A percentile compares a stretch with the other conserved stretches of the same genome.
Evolutionary conservation across 257 asterid species (phyloP).

Genomic region (Petunia axillaris): DNA sequence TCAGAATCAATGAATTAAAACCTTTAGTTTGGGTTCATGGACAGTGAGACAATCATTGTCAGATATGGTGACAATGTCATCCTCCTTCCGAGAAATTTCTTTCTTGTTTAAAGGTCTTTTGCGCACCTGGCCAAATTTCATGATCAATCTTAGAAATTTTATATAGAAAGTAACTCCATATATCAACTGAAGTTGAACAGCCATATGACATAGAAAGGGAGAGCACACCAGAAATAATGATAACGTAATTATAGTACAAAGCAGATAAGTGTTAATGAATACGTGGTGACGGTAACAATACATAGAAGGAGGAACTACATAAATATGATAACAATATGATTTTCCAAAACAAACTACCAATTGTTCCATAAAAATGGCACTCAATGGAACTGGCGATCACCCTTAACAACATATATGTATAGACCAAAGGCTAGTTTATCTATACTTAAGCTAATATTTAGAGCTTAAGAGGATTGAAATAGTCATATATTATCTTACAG

Average conservation of each 20-base stretch:
- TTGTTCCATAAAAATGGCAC: background rate
- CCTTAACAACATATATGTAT: conserved; percentile 1
- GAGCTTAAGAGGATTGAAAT: conserved; percentile 15
- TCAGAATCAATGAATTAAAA: conserved; percentile 33
- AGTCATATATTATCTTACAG: background rate
- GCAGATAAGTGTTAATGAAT: background rate
- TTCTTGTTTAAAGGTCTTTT: conserved; percentile 98
- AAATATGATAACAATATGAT: background rate
- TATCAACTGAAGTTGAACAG: background rate
- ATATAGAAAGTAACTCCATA: background rate
- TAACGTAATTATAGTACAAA: background rate
- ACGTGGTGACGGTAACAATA: background rate
- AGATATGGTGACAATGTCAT: conserved; percentile 82
- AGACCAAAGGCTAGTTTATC: conserved; percentile 7
- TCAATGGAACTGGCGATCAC: background rate
- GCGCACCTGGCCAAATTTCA: conserved; percentile 66
- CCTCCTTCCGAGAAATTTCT: conserved; percentile 89
- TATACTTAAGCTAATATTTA: background rate
- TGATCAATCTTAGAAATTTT: background rate
- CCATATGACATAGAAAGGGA: conserved; percentile 12
- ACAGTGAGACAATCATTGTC: conserved; percentile 82
- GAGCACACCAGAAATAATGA: background rate
- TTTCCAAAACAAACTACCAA: background rate
- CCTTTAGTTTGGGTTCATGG: conserved; percentile 97
- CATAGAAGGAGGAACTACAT: background rate